Percentiles rank a stretch among this genome's conserved stretches.
Conservation (phyloP, 768 basidiomycete species). For the Aureoboletus auriporus region DNA sequence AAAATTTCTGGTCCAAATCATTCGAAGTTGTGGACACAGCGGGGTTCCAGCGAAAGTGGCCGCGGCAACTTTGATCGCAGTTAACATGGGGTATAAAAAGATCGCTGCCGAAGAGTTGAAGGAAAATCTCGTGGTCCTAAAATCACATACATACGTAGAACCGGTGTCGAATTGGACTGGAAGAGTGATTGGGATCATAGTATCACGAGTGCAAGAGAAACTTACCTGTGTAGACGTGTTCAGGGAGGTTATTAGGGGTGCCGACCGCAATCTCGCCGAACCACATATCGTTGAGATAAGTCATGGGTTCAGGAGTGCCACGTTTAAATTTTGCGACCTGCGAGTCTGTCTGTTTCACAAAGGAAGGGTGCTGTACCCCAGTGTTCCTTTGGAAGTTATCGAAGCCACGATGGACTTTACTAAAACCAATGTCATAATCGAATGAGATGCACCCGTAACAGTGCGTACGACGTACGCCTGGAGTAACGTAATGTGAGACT, state of each 20-base stretch:
- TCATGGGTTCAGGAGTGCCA: neutral
- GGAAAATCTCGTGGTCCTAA: neutral
- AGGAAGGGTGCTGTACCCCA: neutral
- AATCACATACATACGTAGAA: neutral
- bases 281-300: neutral
- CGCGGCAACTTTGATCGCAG: constrained; percentile 18
- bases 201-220: neutral
- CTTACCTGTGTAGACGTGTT: neutral
- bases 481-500: constrained; percentile 1
- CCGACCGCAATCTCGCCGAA: constrained; percentile 10
- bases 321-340: neutral
- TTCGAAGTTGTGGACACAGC: constrained; percentile 23
- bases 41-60: constrained; percentile 24
- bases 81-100: constrained; percentile 9
- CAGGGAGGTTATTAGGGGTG: neutral
- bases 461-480: constrained; percentile 2
- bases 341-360: neutral
- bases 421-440: neutral
- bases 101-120: constrained; percentile 6
- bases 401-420: constrained; percentile 1
- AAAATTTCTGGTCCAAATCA: constrained; percentile 19
- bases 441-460: neutral
- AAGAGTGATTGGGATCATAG: too few relatives aligned
- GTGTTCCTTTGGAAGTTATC: constrained; percentile 2
- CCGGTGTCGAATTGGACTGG: constrained; percentile 26